These are phyloP conservation scores for Prunella vulgaris DNA, from an alignment of 257 asterid species.

Conservation along the genomic window DNA sequence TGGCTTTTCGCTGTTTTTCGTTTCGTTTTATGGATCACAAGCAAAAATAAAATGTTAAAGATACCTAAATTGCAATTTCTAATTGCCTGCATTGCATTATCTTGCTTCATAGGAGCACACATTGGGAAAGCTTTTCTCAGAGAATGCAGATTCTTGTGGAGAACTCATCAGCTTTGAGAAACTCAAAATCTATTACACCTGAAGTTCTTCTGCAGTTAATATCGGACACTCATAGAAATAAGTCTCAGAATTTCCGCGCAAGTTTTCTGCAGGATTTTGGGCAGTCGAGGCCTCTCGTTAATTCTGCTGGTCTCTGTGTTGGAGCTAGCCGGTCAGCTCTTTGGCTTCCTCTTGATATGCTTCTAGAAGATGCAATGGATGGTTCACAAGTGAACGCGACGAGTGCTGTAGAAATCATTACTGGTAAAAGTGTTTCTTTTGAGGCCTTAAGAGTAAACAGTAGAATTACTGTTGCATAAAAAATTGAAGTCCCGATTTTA, in stretches of 20 bases:
- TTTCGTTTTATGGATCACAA: not conserved
- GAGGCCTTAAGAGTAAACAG: too few relatives aligned
- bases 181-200: conserved; percentile 35
- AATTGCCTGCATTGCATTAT: too few relatives aligned
- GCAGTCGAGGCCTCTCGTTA: conserved; percentile 50
- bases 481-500: conserved; percentile 14
- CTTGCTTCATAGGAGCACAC: conserved; percentile 46
- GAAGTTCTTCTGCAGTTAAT: conserved; percentile 48
- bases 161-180: conserved; percentile 62
- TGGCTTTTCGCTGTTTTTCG: conserved; percentile 23
- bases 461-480: not conserved
- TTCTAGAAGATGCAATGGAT: conserved; percentile 93
- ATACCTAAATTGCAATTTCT: too few relatives aligned
- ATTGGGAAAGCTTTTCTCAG: conserved; percentile 65
- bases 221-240: conserved; percentile 34
- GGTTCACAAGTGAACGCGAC: conserved; percentile 82
- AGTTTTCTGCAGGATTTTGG: conserved; percentile 43
- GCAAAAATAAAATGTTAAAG: too few relatives aligned
- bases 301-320: conserved; percentile 58
- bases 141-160: conserved; percentile 56
- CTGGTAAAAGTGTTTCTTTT: conserved; percentile 46
- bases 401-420: conserved; percentile 83
- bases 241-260: conserved; percentile 28
- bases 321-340: conserved; percentile 74
- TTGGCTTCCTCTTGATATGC: conserved; percentile 95